Base-by-base conservation (phyloP, 2,329 filamentous ascomycete genomes). In the Venturia pyrina region DNA sequence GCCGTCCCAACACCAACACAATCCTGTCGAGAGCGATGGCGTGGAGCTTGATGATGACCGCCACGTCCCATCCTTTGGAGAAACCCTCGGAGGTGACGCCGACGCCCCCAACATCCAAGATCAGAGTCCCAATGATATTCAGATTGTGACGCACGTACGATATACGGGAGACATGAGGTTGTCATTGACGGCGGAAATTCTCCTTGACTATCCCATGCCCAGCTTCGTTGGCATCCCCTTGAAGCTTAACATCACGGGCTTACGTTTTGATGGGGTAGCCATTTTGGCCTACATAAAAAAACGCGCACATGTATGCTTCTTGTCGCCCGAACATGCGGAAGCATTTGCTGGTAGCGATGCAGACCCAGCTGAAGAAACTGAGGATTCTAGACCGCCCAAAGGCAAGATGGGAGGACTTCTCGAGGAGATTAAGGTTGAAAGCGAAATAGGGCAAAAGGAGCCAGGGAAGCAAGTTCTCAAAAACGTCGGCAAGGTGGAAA, bases 401-500 rank as follows among this genome's bases (percentile, higher is more conserved):
- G 64, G 8, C 67, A 79, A 79, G 48, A 83, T 91, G 67, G 92
- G 90, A 4, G 91, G 91, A 0, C 78, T 98, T 66, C 78, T 99
- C 66, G 91, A 96, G 75, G 91, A 98, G 77, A 96, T 99, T 71
- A 87, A 89, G 70, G 93, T 99, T 7, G 95, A 99, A 77, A 98
- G 93, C 75, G 95, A 99, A 78, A 99, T 99, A 75, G 95, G 95
- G 7, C 89, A 95, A 75, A 87, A 92, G 70, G 92, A 96, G 72
- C 88, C 89, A 67, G 91, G 91, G 34, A 96, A 95, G 78, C 93
- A 97, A 79, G 95, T 93, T 60, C 79, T 99, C 67, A 98, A 97
- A 82, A 99, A 99, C 75, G 93, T 99, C 62, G 93, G 95, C 67
- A 99, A 99, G 81, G 95, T 99, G 66, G 95, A 99, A 80, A 89